phyloP scores from a whole-genome alignment of 1,284 basidiomycete genomes.

The Omphalotus olearius region DNA sequence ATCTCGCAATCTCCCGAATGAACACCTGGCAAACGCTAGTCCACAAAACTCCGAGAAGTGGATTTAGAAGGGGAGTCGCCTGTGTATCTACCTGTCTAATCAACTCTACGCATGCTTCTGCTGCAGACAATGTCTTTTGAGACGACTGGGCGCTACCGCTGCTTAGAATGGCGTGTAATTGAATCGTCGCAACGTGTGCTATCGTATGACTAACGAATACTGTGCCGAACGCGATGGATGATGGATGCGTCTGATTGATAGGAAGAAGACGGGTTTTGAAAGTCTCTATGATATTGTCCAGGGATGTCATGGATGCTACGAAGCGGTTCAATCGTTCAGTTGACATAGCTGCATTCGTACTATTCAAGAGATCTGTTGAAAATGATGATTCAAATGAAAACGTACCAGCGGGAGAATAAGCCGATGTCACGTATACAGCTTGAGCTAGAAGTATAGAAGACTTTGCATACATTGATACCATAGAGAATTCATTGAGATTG shows the following conservation, averaged over 20 bases:
- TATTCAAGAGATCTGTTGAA: background rate
- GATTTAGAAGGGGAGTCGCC: constrained; percentile 1
- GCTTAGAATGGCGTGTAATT: constrained; percentile 6
- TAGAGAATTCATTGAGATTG: background rate
- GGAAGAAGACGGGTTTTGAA: constrained; percentile 8
- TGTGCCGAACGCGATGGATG: background rate
- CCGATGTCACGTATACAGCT: constrained; percentile 2
- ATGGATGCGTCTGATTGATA: background rate
- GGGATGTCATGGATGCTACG: background rate
- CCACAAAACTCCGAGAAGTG: constrained; percentile 5
- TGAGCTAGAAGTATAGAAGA: constrained; percentile 13
- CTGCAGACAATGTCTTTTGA: constrained; percentile 6
- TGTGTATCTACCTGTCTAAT: background rate
- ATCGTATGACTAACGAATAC: constrained; percentile 11
- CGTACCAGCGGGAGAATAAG: background rate
- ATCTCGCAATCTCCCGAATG: background rate
- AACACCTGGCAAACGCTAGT: constrained; percentile 5
- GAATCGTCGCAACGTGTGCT: constrained; percentile 9
- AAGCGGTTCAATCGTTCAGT: background rate
- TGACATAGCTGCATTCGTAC: background rate
- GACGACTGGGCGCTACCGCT: background rate
- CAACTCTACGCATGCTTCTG: constrained; percentile 5
- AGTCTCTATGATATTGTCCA: constrained; percentile 7
- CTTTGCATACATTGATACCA: constrained; percentile 11
- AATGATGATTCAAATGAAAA: background rate